Conservation (phyloP, 768 basidiomycete species). For the Mycena leptocephala region DNA sequence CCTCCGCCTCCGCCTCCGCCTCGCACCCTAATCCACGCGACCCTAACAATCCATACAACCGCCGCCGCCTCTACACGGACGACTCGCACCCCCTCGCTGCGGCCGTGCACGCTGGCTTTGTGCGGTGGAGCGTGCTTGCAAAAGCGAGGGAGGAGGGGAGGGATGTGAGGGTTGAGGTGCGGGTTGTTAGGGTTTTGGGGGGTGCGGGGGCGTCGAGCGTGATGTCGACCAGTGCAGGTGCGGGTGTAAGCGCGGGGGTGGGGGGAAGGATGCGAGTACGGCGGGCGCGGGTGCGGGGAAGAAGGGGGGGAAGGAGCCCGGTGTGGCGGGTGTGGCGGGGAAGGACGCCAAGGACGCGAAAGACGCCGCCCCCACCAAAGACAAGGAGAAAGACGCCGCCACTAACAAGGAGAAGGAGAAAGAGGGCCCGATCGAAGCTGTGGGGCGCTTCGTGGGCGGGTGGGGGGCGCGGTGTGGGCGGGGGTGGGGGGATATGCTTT, state of each 20-base stretch:
- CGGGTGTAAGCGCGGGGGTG: too few species aligned
- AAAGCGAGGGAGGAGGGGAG: slow-evolving; percentile 50
- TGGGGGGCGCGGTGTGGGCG: slow-evolving; percentile 58
- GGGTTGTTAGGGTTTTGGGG: slow-evolving; percentile 53
- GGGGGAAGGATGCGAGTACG: not conserved
- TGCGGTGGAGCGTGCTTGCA: slow-evolving; percentile 60
- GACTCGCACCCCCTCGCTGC: slow-evolving; percentile 66
- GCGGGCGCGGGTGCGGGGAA: not conserved
- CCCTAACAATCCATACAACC: not conserved
- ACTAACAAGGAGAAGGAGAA: not conserved
- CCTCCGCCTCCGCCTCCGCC: not conserved
- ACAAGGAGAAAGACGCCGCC: not conserved
- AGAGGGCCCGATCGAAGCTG: slow-evolving; percentile 51
- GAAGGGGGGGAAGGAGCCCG: not conserved
- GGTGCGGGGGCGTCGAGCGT: too few species aligned
- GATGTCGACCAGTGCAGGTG: too few species aligned
- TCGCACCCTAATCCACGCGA: not conserved
- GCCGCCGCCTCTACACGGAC: slow-evolving; percentile 66
- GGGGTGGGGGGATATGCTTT: slow-evolving; percentile 25
- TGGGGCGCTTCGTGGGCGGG: slow-evolving; percentile 65
- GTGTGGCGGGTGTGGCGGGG: not conserved
- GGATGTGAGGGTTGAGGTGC: slow-evolving; percentile 60
- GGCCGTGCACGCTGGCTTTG: slow-evolving; percentile 64
- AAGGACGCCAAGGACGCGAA: not conserved
- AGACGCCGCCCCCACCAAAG: not conserved